phyloP scores from a whole-genome alignment of 257 asterid species.

The Plantago elongata region DNA sequence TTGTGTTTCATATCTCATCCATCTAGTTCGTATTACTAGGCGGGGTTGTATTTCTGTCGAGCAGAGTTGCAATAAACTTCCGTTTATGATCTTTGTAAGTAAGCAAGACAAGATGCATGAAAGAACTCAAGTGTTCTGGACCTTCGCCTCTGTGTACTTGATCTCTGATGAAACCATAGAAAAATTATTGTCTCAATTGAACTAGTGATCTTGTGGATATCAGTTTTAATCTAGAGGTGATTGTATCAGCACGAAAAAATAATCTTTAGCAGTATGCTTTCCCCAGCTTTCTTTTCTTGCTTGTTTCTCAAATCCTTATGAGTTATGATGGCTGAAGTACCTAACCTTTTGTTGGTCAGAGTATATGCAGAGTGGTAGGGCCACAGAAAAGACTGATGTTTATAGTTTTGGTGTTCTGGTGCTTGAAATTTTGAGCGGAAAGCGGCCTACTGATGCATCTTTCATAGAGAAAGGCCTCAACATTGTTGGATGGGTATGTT shows the following conservation, averaged over 20 bases:
- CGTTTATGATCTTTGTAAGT: too few species aligned
- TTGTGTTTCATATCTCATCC: too few species aligned
- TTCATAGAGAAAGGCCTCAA: conserved; percentile 81
- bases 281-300: conserved; percentile 3
- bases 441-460: conserved; percentile 77
- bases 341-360: conserved; percentile 33
- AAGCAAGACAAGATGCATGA: too few species aligned
- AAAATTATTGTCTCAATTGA: conserved; percentile 6
- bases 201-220: not conserved
- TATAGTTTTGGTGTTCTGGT: conserved; percentile 84
- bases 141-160: not conserved
- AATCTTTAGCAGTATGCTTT: not conserved
- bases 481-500: conserved; percentile 83
- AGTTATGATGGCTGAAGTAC: conserved; percentile 10
- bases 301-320: conserved; percentile 4
- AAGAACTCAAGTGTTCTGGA: too few species aligned
- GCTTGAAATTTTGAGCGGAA: conserved; percentile 68
- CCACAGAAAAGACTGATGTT: conserved; percentile 83
- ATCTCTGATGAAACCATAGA: not conserved
- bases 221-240: not conserved
- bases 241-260: conserved; percentile 1
- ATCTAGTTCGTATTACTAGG: too few species aligned
- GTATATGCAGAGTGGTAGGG: conserved; percentile 94
- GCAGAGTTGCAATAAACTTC: too few species aligned
- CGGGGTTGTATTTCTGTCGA: too few species aligned